Evolutionary conservation across 2,329 filamentous ascomycete species (phyloP), one percentile per base, ranked within the genome.

Genomic region (Sporothrix phasma): DNA sequence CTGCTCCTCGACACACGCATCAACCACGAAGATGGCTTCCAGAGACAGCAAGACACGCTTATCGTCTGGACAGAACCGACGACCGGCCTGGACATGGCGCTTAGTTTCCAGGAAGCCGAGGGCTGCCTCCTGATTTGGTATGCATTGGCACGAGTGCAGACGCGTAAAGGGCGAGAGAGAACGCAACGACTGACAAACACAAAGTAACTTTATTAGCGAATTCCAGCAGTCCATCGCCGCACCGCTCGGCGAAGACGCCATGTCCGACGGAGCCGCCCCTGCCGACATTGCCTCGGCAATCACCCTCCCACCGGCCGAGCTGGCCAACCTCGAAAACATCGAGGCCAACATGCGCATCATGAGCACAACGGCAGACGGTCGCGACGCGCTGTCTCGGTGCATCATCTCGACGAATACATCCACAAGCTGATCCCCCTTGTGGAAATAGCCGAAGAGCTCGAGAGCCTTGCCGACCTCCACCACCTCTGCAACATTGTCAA

Each of bases 401-500:
- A 86, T 97, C 69, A 86, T 96, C 73, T 81, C 46, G 89, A 96
- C 56, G 87, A 94, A 67, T 97, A 96, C 74, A 91, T 99, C 67
- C 79, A 84, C 68, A 95, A 93, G 74, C 80, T 99, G 60, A 88
- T 94, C 61, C 91, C 91, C 1, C 76, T 97, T 60, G 90, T 99
- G 54, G 84, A 89, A 65, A 87, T 90, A 77, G 93, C 94, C 10
- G 94, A 99, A 75, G 90, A 96, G 71, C 82, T 96, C 66, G 91
- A 99, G 76, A 92, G 90, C 73, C 79, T 96, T 8, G 77, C 84
- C 24, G 93, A 97, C 72, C 78, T 99, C 66, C 94, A 97, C 74
- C 86, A 89, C 56, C 80, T 99, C 53, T 99, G 94, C 83, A 96
- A 92, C 74, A 97, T 99, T 73, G 94, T 97, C 90, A 99, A 99